Evolutionary conservation across 2,329 filamentous ascomycete genomes (phyloP), one percentile per base, ranked within the genome.

Genomic region (Drechslerella coelobrocha): DNA sequence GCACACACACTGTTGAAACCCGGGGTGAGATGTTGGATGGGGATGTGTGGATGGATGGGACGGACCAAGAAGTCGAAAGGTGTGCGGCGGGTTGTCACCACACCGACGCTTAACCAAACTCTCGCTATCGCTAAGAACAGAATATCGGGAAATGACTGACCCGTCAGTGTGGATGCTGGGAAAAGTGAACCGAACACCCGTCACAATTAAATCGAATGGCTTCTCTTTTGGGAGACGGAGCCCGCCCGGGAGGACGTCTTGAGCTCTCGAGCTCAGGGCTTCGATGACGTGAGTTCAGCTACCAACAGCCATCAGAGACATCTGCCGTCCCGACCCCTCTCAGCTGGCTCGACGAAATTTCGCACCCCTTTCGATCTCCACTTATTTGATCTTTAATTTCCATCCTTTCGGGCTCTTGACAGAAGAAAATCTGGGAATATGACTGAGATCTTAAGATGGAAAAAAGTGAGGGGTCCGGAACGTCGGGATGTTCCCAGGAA

Each of bases 151-250:
- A 59, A 59, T 61, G 57, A 45, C 41, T 45, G 41, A 69, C 65
- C 65, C 65, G 65, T 69, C 65, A 69, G 57, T 57, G 52, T 62
- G 65, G 65, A 47, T 69, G 65, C 65, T 69, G 65, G 65, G 57
- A 69, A 53, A 50, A 47, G 26, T 52, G 52, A 69, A 61, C 65
- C 65, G 56, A 47, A 50, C 39, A 62, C 51, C 65, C 65, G 65
- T 69, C 57, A 69, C 57, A 45, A 62, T 69, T 45, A 45, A 61
- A 69, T 56, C 56, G 52, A 34, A 51, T 10, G 14, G 41, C 41
- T 17, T 45, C 41, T 21, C 41, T 5, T 41, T 21, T 21, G 17
- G 41, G 41, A 39, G 41, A 21, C 19, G 14, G 14, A 8, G 41
- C 41, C 41, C 41, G 10, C 41, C 41, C 41, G 41, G 34, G 41